Evolutionary conservation across 805 yeast genomes (phyloP), one percentile per base, ranked within the genome.

Genomic region (Metschnikowia similis): DNA sequence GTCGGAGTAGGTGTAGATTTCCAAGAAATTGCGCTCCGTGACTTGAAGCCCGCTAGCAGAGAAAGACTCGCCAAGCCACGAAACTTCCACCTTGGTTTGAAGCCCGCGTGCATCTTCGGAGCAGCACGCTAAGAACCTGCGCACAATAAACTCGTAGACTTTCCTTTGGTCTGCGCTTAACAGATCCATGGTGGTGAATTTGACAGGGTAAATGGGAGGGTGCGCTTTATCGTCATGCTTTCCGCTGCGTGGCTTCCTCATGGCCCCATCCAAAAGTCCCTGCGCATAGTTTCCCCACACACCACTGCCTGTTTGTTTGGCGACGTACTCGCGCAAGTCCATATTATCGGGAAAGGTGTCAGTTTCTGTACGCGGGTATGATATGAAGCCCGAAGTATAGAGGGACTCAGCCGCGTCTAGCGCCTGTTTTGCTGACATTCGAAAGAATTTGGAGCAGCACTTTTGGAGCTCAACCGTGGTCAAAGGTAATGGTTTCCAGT

Each of bases 351-450:
- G 97, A 60, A 87, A 95, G 26, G 70, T 78, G 64, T 94, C 97
- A 0, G 99, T 94, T 63, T 94, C 99, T 0, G 99, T 94, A 74
- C 99, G 85, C 3, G 99, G 99, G 64, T 94, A 94, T 0, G 97
- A 90, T 1, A 94, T 74, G 61, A 82, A 89, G 0, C 99, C 99
- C 43, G 78, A 74, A 50, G 86, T 90, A 65, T 94, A 94, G 26
- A 94, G 74, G 55, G 80, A 80, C 66, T 94, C 99, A 0, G 99
- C 99, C 0, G 76, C 74, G 49, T 67, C 76, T 59, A 94, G 71
- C 2, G 96, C 82, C 43, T 76, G 77, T 60, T 91, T 90, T 0
- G 98, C 94, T 59, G 87, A 80, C 74, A 89, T 67, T 54, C 83
- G 86, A 62, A 91, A 83, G 58, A 71, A 80, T 28, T 79, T 71